phyloP scores from a whole-genome alignment of 2,329 filamentous ascomycete genomes.

The Beauveria varroae region DNA sequence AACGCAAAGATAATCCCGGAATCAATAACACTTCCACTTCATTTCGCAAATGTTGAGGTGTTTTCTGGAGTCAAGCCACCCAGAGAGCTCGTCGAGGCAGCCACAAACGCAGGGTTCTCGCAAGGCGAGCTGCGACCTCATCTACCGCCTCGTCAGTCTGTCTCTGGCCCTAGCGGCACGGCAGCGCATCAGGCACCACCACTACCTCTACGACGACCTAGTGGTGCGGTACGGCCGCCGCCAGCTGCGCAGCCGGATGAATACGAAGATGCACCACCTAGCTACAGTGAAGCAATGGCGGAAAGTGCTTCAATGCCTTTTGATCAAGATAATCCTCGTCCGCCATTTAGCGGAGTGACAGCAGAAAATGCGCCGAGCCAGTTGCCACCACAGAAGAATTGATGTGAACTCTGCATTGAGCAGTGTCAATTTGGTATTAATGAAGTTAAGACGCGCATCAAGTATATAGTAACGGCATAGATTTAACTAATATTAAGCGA shows the following conservation, averaged over 20 bases:
- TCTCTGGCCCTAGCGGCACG: neutral
- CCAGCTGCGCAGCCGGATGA: constrained; percentile 40
- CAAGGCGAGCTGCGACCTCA: constrained; percentile 19
- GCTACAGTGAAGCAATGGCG: constrained; percentile 89
- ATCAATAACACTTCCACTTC: constrained; percentile 68
- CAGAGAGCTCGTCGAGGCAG: constrained; percentile 61
- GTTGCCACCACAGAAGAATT: constrained; percentile 35
- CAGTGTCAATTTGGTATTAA: neutral
- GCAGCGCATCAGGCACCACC: constrained; percentile 15
- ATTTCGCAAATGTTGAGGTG: constrained; percentile 66
- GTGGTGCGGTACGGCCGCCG: constrained; percentile 51
- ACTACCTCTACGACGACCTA: constrained; percentile 22
- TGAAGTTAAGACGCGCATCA: neutral
- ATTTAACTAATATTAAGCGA: constrained; percentile 5
- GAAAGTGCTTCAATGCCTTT: constrained; percentile 64
- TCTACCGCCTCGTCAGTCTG: constrained; percentile 15
- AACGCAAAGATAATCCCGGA: constrained; percentile 44
- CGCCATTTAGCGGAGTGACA: constrained; percentile 59
- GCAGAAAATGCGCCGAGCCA: constrained; percentile 52
- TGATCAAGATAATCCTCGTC: constrained; percentile 51
- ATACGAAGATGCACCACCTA: constrained; percentile 78
- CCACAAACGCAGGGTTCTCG: constrained; percentile 31
- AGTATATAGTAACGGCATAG: neutral
- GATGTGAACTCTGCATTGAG: constrained; percentile 5
- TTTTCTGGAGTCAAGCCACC: constrained; percentile 86